Conservation (phyloP, 768 basidiomycete species). For the Lentinula sp. region DNA sequence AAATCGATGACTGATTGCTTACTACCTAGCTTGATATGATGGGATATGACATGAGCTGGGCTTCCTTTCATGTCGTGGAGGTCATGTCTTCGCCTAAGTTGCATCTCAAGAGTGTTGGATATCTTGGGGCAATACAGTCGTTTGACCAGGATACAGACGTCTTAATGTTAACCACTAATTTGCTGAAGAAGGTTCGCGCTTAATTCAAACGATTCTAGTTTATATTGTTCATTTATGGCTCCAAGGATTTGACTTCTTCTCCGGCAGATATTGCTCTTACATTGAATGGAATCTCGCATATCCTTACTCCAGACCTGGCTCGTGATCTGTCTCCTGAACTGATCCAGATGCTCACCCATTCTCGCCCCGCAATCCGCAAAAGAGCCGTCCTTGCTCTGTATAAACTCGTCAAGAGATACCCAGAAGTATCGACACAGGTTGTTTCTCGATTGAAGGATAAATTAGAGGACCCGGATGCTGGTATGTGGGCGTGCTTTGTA, state of each 20-base stretch:
- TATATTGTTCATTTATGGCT: constrained; percentile 9
- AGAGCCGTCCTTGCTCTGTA: constrained; percentile 83
- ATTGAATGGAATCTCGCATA: constrained; percentile 77
- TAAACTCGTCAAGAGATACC: constrained; percentile 76
- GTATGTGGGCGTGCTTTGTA: constrained; percentile 27
- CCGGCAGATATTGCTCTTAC: constrained; percentile 73
- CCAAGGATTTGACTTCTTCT: constrained; percentile 73
- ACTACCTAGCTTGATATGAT: constrained; percentile 86
- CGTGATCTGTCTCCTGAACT: constrained; percentile 85
- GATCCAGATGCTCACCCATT: constrained; percentile 83
- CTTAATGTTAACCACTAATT: constrained; percentile 93
- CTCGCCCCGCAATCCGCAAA: constrained; percentile 82
- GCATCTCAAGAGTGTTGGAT: constrained; percentile 93
- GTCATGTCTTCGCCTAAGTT: constrained; percentile 93
- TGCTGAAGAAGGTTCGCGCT: constrained; percentile 79
- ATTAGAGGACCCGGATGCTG: constrained; percentile 71
- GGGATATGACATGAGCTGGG: constrained; percentile 91
- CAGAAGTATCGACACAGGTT: constrained; percentile 64
- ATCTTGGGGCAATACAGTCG: constrained; percentile 88
- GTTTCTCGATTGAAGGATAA: constrained; percentile 72
- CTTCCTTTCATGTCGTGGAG: constrained; percentile 95
- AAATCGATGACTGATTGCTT: not conserved
- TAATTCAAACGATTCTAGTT: not conserved
- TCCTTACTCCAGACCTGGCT: constrained; percentile 84
- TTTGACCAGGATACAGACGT: constrained; percentile 95